Percentiles rank a stretch among this genome's conserved stretches.
phyloP scores from a whole-genome alignment of 148 eudicot genomes.

The Chenopodium suecicum region DNA sequence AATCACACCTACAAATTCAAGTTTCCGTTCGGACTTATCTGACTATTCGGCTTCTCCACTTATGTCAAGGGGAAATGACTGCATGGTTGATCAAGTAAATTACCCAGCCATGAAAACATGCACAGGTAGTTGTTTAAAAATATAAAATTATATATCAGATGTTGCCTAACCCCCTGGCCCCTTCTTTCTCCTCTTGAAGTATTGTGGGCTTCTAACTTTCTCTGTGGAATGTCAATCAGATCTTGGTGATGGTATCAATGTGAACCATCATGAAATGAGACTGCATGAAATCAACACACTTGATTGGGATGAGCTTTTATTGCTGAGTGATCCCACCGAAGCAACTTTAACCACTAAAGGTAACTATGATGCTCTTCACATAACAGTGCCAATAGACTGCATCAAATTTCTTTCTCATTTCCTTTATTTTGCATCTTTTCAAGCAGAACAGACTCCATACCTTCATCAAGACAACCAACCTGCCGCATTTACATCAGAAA shows the following conservation, averaged over 20 bases:
- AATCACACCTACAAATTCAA: slow-evolving; percentile 46
- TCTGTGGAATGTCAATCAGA: slow-evolving; percentile 31
- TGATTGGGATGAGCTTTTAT: slow-evolving; percentile 97
- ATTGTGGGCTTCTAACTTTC: slow-evolving; percentile 9
- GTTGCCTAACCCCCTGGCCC: background rate
- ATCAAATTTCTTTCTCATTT: background rate
- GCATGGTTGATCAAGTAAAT: slow-evolving; percentile 36
- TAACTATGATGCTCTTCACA: slow-evolving; percentile 20
- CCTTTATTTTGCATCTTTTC: slow-evolving; percentile 5
- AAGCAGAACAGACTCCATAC: slow-evolving; percentile 41
- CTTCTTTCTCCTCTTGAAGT: background rate
- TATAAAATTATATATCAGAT: background rate
- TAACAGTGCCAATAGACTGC: slow-evolving; percentile 5
- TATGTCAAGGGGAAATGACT: slow-evolving; percentile 53
- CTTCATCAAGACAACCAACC: slow-evolving; percentile 43
- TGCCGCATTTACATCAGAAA: slow-evolving; percentile 34
- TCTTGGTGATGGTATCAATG: slow-evolving; percentile 39
- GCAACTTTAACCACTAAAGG: slow-evolving; percentile 45
- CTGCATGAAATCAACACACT: slow-evolving; percentile 91
- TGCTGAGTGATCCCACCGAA: slow-evolving; percentile 54
- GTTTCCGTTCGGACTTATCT: slow-evolving; percentile 55
- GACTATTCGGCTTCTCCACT: slow-evolving; percentile 56
- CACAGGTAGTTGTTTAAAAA: slow-evolving; percentile 34
- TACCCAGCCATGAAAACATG: slow-evolving; percentile 31
- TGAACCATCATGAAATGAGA: slow-evolving; percentile 58